Base-by-base conservation (phyloP, 441 rosid genomes). In the Macaranga tanarius region DNA sequence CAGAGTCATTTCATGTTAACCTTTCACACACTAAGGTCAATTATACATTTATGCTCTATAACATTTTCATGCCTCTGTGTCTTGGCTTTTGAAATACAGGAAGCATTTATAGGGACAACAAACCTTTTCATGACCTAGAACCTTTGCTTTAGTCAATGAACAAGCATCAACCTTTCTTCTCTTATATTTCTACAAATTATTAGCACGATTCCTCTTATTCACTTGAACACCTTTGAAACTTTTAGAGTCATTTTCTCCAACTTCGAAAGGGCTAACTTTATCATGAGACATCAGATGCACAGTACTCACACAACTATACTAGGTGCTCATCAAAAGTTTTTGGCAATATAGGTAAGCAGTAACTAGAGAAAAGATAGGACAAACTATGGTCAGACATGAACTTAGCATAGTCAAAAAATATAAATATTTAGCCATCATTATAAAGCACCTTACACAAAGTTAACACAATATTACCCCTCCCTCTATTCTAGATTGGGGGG, bases 221-320 rank as follows among this genome's bases (percentile, higher is more conserved):
- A 57, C 65, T 50, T 65, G 40, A 57, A 69, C 71, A 75, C 59
- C 62, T 76, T 69, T 61, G 45, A 45, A 8, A 28, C 38, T 64
- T n/a, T 72, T 76, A 61, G 67, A 69, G 42, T 56, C 72, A 71
- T 34, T 59, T 75, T 74, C 81, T 62, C 75, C 67, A 1, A 7
- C 72, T 12, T 62, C 47, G 34, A 56, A 60, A 65, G 75, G 55
- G 51, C 12, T 15, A 57, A 44, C 12, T 50, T 60, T 59, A 64
- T 60, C 69, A 70, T 40, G 7, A 15, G 31, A 42, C 45, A 71
- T 77, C 72, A 12, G 80, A 67, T 59, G 60, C 84, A 79, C 95
- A 90, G 76, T 81, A 89, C 69, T 52, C 81, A 44, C 95, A 92
- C 10, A 77, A 77, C 96, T 96, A 89, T 52, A 67, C 70, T n/a